Percentiles rank a stretch among this genome's conserved stretches.
phyloP scores from a whole-genome alignment of 2,329 filamentous ascomycete species.

The Epichloe amarillans region DNA sequence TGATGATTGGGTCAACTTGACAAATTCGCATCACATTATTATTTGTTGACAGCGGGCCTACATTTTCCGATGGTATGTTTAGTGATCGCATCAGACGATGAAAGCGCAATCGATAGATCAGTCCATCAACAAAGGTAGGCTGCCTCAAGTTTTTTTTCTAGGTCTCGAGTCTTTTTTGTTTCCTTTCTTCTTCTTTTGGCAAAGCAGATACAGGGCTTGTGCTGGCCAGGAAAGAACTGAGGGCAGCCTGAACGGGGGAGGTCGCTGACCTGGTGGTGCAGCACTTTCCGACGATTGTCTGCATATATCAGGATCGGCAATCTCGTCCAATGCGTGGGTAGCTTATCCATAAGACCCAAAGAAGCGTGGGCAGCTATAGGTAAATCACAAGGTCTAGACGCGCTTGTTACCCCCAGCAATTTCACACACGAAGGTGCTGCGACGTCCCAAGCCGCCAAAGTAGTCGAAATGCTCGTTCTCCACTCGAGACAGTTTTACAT shows the following conservation, averaged over 20 bases:
- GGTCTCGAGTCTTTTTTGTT: too few relatives aligned
- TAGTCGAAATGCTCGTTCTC: neutral
- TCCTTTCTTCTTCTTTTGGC: too few relatives aligned
- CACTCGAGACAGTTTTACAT: neutral
- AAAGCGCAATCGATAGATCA: neutral
- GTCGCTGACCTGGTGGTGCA: neutral
- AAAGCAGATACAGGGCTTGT: too few relatives aligned
- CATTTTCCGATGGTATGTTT: neutral
- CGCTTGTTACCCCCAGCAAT: too few relatives aligned
- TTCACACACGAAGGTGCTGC: too few relatives aligned
- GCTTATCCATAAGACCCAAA: neutral
- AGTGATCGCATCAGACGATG: neutral
- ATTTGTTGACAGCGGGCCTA: neutral
- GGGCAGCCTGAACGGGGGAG: too few relatives aligned
- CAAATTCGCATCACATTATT: neutral
- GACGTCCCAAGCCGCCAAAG: neutral
- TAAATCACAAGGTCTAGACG: neutral
- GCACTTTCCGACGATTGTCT: neutral
- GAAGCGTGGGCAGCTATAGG: neutral
- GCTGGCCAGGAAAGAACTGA: too few relatives aligned
- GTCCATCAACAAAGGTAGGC: neutral
- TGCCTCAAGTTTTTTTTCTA: too few relatives aligned
- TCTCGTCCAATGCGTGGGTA: neutral
- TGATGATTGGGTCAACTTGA: neutral
- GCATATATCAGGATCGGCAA: neutral